phyloP scores from a whole-genome alignment of 306 rosid species.

The Dryas alaskensis region DNA sequence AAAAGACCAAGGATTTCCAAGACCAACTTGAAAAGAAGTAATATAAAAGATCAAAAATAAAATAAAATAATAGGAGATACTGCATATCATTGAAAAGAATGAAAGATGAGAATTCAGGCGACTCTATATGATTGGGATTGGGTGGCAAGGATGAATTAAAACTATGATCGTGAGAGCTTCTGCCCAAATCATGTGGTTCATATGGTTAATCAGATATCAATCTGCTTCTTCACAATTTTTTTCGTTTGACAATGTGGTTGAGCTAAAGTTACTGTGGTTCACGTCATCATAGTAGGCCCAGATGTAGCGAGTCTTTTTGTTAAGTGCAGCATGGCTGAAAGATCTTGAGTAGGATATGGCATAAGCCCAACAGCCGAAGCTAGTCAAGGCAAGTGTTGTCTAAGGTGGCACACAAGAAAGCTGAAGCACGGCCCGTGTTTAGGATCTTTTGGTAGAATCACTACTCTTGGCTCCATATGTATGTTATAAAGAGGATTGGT shows the following conservation, averaged over 20 bases:
- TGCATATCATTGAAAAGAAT: neutral
- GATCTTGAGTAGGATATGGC: neutral
- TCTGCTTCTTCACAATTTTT: neutral
- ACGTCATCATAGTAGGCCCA: neutral
- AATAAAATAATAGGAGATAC: neutral
- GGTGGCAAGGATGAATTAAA: neutral
- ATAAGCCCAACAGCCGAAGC: neutral
- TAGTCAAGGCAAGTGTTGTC: neutral
- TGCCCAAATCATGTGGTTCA: too few relatives aligned
- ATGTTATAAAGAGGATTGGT: neutral
- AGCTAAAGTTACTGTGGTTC: neutral
- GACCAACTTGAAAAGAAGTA: neutral
- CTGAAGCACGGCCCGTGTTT: neutral
- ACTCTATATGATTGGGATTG: neutral
- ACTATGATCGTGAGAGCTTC: too few relatives aligned
- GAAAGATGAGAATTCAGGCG: neutral
- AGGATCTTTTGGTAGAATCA: too few relatives aligned
- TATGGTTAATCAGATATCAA: too few relatives aligned
- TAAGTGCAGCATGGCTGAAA: neutral
- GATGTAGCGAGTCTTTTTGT: neutral
- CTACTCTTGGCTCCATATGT: neutral
- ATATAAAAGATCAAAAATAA: neutral
- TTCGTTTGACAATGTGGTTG: neutral
- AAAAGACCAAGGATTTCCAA: neutral
- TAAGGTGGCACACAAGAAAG: neutral